Evolutionary conservation across 805 yeast genomes (phyloP), one percentile per base, ranked within the genome.

Genomic region (Kurtzmaniella fragi): DNA sequence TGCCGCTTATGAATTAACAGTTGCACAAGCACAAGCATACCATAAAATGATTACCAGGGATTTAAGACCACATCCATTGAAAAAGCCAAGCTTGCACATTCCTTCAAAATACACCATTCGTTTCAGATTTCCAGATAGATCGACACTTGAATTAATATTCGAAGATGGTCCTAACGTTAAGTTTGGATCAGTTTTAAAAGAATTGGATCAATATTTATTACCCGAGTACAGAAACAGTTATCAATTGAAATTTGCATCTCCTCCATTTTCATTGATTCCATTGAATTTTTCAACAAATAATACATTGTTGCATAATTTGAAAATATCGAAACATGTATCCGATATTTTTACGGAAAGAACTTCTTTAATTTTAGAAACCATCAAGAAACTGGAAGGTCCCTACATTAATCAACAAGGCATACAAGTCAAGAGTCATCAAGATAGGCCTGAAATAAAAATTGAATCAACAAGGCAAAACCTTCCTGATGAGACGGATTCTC

Each of bases 1-100:
- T 13, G 62, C 57, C 28, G 73, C 68, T 44, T 68, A 68, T 47
- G 59, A 63, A 16, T 49, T 68, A 58, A 64, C 71, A 1, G 48
- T 61, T 4, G 38, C 53, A 13, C 72, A 68, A 43, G 70, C 67
- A 2, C 61, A 61, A 41, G 50, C 52, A 14, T 68, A 68, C 46
- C 67, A 61, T 35, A 57, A 60, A 35, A 42, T 60, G 14, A 56
- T 68, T 32, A 54, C 55, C 36, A 50, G 26, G 31, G 48, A 30
- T 48, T 43, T 16, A 39, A 41, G 28, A 42, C 45, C 17, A 44
- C 48, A 45, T 32, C 41, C 16, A 26, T 20, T 3, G 28, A 28
- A 6, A 25, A 34, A 2, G 39, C 43, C 33, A 31, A 25, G 29
- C 8, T 13, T 10, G 4, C 36, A 28, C 10, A 31, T 36, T 3